Base-by-base conservation (phyloP, 164 flowering plant species). In the Magnolia changhungtana region DNA sequence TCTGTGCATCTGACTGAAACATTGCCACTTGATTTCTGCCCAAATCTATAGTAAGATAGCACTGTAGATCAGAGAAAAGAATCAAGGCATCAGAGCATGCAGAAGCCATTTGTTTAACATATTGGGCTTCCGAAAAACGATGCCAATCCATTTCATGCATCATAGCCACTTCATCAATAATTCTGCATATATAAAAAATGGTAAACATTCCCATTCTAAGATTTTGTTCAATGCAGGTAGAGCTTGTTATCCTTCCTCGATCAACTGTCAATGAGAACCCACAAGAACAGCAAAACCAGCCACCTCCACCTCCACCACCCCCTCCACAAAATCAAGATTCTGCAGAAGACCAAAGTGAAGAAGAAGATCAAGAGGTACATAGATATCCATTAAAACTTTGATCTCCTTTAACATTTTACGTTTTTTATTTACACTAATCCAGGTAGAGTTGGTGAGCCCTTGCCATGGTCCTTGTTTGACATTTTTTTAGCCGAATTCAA, bases 221-320 rank as follows among this genome's bases (percentile, higher is more conserved):
- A 10, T 67, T 67, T 7, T 29, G 45, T 18, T 74, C 18, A 75
- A 29, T 78, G 21, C 88, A 95, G 99, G 99, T 93, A 19, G 99
- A 95, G 83, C 80, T 95, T 75, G 99, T 95, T 67, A 92, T 93
- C 82, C 93, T 95, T 78, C 99, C 98, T 78, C 95, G 99, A 66
- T 93, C 99, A 76, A 84, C 76, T 50, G 72, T 92, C 78, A 88
- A 72, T 76, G 99, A 95, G 45, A 93, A 76, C 69, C 99, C 95
- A 66, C 93, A 93, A 14, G 97, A 95, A 21, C 91, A 90, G 80
- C 93, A 91, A 84, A 89, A 95, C 79, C 96, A 92, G 79, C 97
- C 87, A 77, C 97, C 95, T 79, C 96, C 97, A 50, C 98, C 98
- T 66, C 90, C 90, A 45, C 97, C 98, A 19, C 96, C 98, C 19